A percentile compares a stretch with the other conserved stretches of the same genome.
Conservation (phyloP, 1,284 basidiomycete genomes). For the Sphagnurus paluster region DNA sequence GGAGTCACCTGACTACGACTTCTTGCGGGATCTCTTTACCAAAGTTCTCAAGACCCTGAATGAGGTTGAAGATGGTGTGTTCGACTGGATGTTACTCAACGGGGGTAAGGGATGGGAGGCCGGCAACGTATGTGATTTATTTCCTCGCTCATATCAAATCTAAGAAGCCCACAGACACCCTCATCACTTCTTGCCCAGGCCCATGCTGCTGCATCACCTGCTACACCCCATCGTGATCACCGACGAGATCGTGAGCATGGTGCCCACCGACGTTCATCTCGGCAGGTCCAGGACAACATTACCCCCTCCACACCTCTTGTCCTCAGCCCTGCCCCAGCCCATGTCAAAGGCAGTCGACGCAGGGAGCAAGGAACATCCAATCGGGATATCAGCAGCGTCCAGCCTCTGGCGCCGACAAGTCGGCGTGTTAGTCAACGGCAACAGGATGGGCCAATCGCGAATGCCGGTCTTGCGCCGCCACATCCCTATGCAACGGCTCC, state of each 20-base stretch:
- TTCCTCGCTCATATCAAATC: constrained; percentile 8
- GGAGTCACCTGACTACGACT: constrained; percentile 97
- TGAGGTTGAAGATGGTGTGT: constrained; percentile 91
- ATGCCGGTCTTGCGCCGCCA: constrained; percentile 45
- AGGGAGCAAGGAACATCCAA: constrained; percentile 43
- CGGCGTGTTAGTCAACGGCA: constrained; percentile 66
- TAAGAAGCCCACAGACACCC: constrained; percentile 36
- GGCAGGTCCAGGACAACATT: constrained; percentile 54
- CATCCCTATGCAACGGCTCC: constrained; percentile 72
- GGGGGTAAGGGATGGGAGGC: constrained; percentile 87
- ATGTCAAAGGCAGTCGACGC: constrained; percentile 58
- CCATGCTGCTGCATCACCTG: constrained; percentile 52
- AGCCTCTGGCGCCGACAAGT: constrained; percentile 60
- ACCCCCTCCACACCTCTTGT: constrained; percentile 59
- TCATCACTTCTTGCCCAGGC: constrained; percentile 49
- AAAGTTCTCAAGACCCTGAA: constrained; percentile 90
- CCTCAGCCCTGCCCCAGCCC: constrained; percentile 60
- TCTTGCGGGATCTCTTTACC: constrained; percentile 90
- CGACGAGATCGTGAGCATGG: constrained; percentile 54
- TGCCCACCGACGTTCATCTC: constrained; percentile 54
- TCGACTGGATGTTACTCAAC: constrained; percentile 98
- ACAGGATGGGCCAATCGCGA: constrained; percentile 41
- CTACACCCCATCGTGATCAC: constrained; percentile 50
- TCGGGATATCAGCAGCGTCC: constrained; percentile 58
- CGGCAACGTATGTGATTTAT: constrained; percentile 53